A percentile compares a stretch with the other conserved stretches of the same genome.
Evolutionary conservation across 306 rosid species (phyloP).

Genomic region (Castanopsis chinensis): DNA sequence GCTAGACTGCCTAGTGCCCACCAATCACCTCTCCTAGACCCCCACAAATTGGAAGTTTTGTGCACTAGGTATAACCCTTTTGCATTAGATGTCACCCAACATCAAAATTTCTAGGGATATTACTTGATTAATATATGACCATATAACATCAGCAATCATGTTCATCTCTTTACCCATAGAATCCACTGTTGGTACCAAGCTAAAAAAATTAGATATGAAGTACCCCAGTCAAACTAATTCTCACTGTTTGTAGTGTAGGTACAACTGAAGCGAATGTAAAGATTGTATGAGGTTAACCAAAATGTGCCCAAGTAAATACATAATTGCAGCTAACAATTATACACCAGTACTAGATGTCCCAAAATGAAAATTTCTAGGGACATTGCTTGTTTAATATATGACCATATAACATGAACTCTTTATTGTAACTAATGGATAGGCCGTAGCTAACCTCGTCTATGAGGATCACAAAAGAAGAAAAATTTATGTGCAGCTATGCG

Average conservation of each 20-base stretch:
- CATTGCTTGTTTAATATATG: conserved; percentile 1
- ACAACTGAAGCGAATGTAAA: not conserved
- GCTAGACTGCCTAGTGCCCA: no score
- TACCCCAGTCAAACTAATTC: not conserved
- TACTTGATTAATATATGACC: conserved; percentile 8
- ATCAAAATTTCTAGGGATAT: not conserved
- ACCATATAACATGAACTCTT: conserved; percentile 16
- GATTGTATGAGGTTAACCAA: not conserved
- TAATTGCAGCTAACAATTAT: not conserved
- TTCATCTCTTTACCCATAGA: not conserved
- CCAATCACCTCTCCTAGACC: no score
- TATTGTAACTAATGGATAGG: conserved; percentile 21
- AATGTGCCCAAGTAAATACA: not conserved
- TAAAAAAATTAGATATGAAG: not conserved
- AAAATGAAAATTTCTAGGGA: not conserved
- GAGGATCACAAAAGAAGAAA: conserved; percentile 98
- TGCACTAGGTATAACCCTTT: no score
- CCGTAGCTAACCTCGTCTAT: conserved; percentile 84
- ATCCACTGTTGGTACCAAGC: not conserved
- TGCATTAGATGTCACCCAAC: not conserved
- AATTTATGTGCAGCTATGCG: conserved; percentile 96
- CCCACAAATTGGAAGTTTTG: no score
- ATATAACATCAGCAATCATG: conserved; percentile 14
- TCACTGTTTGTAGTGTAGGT: no score
- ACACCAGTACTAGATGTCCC: not conserved